Evolutionary conservation across 352 stramenopile genomes (phyloP).

Genomic region (Pythium myriotylum): DNA sequence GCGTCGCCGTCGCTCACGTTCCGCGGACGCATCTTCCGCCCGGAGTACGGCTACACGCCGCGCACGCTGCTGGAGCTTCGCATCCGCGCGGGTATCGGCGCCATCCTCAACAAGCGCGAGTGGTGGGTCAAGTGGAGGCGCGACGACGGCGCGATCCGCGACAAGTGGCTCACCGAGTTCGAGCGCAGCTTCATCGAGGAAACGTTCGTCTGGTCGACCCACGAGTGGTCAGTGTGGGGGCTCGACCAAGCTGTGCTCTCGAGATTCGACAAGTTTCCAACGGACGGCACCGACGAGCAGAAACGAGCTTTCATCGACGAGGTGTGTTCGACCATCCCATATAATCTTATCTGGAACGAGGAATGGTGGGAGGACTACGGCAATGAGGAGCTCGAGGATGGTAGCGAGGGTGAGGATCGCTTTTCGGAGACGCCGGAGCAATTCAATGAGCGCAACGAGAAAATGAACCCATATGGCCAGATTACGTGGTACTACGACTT

Average conservation of each 20-base stretch:
- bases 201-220: constrained; percentile 30
- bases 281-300: constrained; percentile 1
- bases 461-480: constrained; percentile 22
- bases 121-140: constrained; percentile 48
- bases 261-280: constrained; percentile 11
- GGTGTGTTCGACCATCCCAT: constrained; percentile 7
- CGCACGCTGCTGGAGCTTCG: constrained; percentile 38
- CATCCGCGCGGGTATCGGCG: constrained; percentile 34
- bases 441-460: constrained; percentile 14
- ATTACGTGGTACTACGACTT: constrained; percentile 25
- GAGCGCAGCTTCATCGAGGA: constrained; percentile 28
- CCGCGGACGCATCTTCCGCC: constrained; percentile 23
- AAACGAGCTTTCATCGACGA: constrained; percentile 18
- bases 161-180: constrained; percentile 46
- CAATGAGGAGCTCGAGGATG: constrained; percentile 3
- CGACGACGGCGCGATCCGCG: constrained; percentile 30
- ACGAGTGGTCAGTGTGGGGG: constrained; percentile 12
- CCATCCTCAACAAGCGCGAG: constrained; percentile 43
- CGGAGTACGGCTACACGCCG: constrained; percentile 21
- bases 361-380: constrained; percentile 30
- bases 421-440: constrained; percentile 4
- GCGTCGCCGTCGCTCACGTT: constrained; percentile 15
- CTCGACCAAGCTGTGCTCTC: constrained; percentile 15
- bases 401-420: constrained; percentile 2
- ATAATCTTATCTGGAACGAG: constrained; percentile 28